Evolutionary conservation across 1,139 yeast species (phyloP), one percentile per base, ranked within the genome.

Genomic region (Blastobotrys persicus): DNA sequence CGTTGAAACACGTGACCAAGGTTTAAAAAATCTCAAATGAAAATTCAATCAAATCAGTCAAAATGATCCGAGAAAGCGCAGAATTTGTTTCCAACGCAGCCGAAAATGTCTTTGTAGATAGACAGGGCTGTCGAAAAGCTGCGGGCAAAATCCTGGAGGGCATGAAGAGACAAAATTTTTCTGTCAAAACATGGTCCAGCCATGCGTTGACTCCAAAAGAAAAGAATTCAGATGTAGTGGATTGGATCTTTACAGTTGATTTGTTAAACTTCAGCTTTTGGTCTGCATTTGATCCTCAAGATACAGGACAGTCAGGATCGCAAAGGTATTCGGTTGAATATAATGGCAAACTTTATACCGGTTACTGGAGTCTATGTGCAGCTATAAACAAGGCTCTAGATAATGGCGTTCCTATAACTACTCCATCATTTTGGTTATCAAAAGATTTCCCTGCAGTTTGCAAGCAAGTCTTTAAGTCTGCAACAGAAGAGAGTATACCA

Each of bases 311-410:
- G 12, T 56, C 68, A 2, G 56, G 55, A 12, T 51, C 65, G 2
- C 58, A 63, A 42, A 54, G 74, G 18, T 73, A 53, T 53, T 53
- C 72, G 2, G 71, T 72, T 6, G 56, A 54, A 11, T 72, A 67
- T 53, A 54, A 64, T 2, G 71, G 65, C 7, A 44, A 54, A 23
- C 32, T 33, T 17, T 73, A 71, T 56, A 73, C 77, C 0, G 76
- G 76, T 6, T 72, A 73, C 56, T 72, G 76, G 76, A 70, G 75
- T 47, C 56, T 72, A 32, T 68, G 63, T 9, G 76, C 76, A 0
- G 73, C 74, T 5, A 61, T 72, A 23, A 69, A 73, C 55, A 55
- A 71, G 17, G 76, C 76, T 0, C 53, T 73, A 20, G 71, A 66
- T 16, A 61, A 61, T n/a, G 69, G 67, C 0, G 59, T 71, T 12